Evolutionary conservation across 1,139 yeast genomes (phyloP).

Genomic region (Yamadazyma jaroonii): DNA sequence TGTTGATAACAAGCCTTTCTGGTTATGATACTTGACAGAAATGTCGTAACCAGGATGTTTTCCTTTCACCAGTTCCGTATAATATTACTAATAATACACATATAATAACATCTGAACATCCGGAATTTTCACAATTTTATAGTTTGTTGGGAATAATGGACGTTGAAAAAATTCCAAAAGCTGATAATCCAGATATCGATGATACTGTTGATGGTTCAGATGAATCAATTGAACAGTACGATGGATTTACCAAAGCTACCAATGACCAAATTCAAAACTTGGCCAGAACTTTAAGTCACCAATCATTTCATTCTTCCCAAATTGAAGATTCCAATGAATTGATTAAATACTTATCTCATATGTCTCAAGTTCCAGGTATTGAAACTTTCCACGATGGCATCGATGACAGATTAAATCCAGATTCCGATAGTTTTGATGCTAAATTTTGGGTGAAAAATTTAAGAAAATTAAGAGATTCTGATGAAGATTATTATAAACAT

Average conservation of each 20-base stretch:
- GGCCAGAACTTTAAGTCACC: slow-evolving; percentile 53
- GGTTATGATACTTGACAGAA: too few species aligned
- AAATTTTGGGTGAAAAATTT: slow-evolving; percentile 73
- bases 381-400: slow-evolving; percentile 24
- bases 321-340: slow-evolving; percentile 45
- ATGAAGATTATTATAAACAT: slow-evolving; percentile 63
- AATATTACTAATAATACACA: too few species aligned
- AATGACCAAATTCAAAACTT: slow-evolving; percentile 24
- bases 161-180: too few species aligned
- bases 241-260: slow-evolving; percentile 23
- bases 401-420: slow-evolving; percentile 26
- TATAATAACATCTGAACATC: too few species aligned
- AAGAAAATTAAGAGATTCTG: slow-evolving; percentile 49
- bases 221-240: slow-evolving; percentile 19
- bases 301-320: slow-evolving; percentile 18
- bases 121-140: too few species aligned
- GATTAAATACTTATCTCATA: slow-evolving; percentile 44
- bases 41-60: too few species aligned
- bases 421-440: slow-evolving; percentile 54
- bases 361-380: slow-evolving; percentile 55
- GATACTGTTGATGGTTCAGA: not conserved
- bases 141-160: too few species aligned
- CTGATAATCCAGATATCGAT: not conserved
- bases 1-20: too few species aligned
- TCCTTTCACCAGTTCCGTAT: too few species aligned